Evolutionary conservation across 495 filamentous ascomycete species (phyloP), one percentile per base, ranked within the genome.

Genomic region (Lindgomyces ingoldianus): DNA sequence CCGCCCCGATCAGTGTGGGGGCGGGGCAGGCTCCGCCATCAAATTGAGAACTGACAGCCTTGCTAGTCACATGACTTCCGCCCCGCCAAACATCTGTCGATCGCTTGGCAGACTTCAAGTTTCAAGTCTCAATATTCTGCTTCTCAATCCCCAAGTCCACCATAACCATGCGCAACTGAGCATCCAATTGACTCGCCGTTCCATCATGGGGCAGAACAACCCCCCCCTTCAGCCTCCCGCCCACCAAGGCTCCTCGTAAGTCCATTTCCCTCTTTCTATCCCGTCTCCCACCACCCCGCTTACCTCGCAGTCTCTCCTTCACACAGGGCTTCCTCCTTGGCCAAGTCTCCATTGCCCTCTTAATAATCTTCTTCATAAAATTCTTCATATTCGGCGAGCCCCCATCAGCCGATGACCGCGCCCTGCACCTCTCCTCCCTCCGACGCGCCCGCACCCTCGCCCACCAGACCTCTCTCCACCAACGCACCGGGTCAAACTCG

Each of bases 351-450:
- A 87, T 98, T 27, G 88, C 96, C 3, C 79, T 98, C 26, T 78
- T 98, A 57, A 85, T 98, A 62, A 91, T 91, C 51, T 88, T 87
- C 67, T 98, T 98, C 80, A 98, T 98, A 76, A 96, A 96, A 76
- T 98, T 96, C 84, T 98, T 98, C 85, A 96, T 98, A 75, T 98
- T 98, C 70, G 94, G 94, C 70, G 93, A 98, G 72, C 83, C 90
- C 26, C 91, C 93, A 0, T 89, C 88, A 0, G 83, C 91, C 42
- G 92, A 94, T 46, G 86, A 88, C 29, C 84, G 85, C 1, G 85
- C 86, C 11, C 74, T 86, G 4, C 74, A 83, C 46, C 86, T 88
- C 50, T 88, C 89, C 24, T 83, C 89, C 48, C 85, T 89, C 64
- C 85, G 87, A 46, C 82, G 84, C 52, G 81, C 81, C 2, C 77